Percentiles rank a stretch among this genome's conserved stretches.
These are phyloP conservation scores for Saksenaea oblongispora DNA, from an alignment of 371 early-diverging fungal genomes.

Conservation along the genomic window DNA sequence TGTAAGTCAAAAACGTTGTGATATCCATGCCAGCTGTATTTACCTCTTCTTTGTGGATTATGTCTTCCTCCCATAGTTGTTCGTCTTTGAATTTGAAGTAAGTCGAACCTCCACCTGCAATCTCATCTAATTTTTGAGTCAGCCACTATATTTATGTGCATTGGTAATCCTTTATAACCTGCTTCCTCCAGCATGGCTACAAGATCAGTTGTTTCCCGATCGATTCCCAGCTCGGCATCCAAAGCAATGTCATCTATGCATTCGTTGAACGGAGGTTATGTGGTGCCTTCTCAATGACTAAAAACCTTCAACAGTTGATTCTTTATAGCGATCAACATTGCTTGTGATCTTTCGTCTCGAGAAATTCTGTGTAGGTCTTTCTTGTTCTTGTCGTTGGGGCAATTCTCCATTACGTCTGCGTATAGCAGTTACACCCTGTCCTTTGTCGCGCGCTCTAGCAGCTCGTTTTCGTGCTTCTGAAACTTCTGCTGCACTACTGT, in stretches of 20 bases:
- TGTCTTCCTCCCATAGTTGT: slow-evolving; percentile 23
- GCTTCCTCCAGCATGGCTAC: slow-evolving; percentile 40
- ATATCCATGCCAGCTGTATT: not conserved
- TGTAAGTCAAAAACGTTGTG: not conserved
- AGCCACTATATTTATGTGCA: not conserved
- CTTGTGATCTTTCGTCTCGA: slow-evolving; percentile 33
- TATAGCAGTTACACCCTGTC: slow-evolving; percentile 40
- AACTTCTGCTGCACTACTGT: slow-evolving; percentile 37
- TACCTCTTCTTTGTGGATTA: slow-evolving; percentile 16
- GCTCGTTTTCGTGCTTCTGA: slow-evolving; percentile 33
- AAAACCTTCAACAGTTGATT: slow-evolving; percentile 12
- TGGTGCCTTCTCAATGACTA: slow-evolving; percentile 33
- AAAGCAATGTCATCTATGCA: slow-evolving; percentile 28
- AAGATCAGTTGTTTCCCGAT: slow-evolving; percentile 49
- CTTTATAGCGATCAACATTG: slow-evolving; percentile 41
- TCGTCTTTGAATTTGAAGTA: slow-evolving; percentile 55
- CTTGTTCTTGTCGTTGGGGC: slow-evolving; percentile 13
- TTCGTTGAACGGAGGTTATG: not conserved
- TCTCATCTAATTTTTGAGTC: slow-evolving; percentile 20
- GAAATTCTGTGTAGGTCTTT: slow-evolving; percentile 15
- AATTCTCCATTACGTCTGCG: slow-evolving; percentile 44
- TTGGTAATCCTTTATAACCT: slow-evolving; percentile 16
- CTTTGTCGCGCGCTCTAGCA: slow-evolving; percentile 34
- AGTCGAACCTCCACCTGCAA: slow-evolving; percentile 23
- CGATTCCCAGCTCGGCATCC: slow-evolving; percentile 52